Conservation (phyloP, 352 stramenopile genomes). For the Pythium rhizo-oryzae region DNA sequence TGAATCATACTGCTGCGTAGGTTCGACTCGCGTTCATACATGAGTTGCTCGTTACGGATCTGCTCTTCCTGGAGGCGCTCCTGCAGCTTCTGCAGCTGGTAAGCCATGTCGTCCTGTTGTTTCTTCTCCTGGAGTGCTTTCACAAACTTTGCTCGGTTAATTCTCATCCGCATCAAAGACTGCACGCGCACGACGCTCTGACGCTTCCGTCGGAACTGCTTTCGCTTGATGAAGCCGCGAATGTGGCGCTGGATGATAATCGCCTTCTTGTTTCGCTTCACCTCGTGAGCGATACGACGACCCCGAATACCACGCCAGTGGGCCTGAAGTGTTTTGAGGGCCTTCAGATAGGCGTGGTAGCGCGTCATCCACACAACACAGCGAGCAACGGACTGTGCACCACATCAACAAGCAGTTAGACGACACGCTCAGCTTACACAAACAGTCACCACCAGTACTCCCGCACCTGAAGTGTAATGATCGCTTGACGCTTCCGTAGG, state of each 20-base stretch:
- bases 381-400: constrained; percentile 70
- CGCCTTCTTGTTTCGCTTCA: constrained; percentile 60
- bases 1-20: constrained; percentile 26
- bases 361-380: constrained; percentile 79
- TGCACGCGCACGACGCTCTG: constrained; percentile 38
- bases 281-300: constrained; percentile 50
- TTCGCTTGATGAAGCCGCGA: constrained; percentile 62
- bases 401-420: not conserved
- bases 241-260: constrained; percentile 70
- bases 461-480: constrained; percentile 73
- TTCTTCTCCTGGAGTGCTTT: constrained; percentile 79
- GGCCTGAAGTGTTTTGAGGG: constrained; percentile 65
- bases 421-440: not conserved
- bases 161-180: constrained; percentile 79
- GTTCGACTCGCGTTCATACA: constrained; percentile 51
- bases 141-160: constrained; percentile 78
- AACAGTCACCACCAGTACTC: constrained; percentile 5
- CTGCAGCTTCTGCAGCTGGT: constrained; percentile 82
- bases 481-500: constrained; percentile 63
- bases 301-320: constrained; percentile 78
- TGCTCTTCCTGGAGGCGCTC: constrained; percentile 81
- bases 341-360: constrained; percentile 64
- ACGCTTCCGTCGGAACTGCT: constrained; percentile 29
- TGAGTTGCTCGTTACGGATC: constrained; percentile 65
- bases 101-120: constrained; percentile 85